Base-by-base conservation (phyloP, 257 asterid species). In the Solanum clarkiae region DNA sequence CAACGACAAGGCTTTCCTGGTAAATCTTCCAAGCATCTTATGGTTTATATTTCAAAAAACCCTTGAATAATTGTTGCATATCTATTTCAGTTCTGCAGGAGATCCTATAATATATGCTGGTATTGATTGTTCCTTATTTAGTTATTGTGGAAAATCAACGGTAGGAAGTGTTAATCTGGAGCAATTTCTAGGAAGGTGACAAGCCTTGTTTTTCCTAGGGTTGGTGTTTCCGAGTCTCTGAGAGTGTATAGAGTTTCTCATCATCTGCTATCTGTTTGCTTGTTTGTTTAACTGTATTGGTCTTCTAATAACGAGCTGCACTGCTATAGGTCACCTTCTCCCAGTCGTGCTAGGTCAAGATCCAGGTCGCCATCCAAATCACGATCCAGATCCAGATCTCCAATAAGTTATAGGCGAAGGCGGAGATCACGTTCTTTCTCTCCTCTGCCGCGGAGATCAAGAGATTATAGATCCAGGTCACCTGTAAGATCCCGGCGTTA, bases 381-480 rank as follows among this genome's bases (percentile, higher is more conserved):
- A 42, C 71, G 80, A 45, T 94, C 94, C 26, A 90, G 94, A 92
- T 92, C 97, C 20, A 90, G 91, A 86, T 95, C 99, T 88, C 99
- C 98, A 16, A 80, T 94, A 66, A 88, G 80, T 86, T 93, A 93
- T 86, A 87, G 97, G 80, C 86, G 80, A 16, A 93, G 97, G 90
- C 92, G 87, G 54, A 91, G 91, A 88, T 96, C 98, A 82, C 94
- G 92, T 81, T 95, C 98, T 84, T 90, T 86, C 89, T 95, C 98
- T 3, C 98, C 99, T 83, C 93, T 90, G 22, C 84, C 89, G 42
- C 94, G 97, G 22, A 91, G 91, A n/a, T 86, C 90, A 80, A 89
- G 97, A 86, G 92, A 81, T 88, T 89, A 90, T 89, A 90, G 97
- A 89, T 95, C 97, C 85, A 94, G 98, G 88, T 93, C 98, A 86